Base-by-base conservation (phyloP, 306 rosid genomes). In the Ochetophila trinervis region DNA sequence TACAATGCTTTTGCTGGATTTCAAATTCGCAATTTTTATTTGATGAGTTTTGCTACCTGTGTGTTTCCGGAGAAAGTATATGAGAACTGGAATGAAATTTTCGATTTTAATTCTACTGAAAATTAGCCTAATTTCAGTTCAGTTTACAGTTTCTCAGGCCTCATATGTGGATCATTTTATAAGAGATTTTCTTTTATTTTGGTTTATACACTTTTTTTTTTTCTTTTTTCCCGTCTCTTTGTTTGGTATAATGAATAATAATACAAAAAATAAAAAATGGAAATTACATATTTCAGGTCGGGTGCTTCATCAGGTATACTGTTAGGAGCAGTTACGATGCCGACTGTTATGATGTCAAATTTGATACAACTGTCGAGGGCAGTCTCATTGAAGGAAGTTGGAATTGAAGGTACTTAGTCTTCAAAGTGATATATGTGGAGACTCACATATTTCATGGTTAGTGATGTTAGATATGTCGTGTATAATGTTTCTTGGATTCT, bases 251-350 rank as follows among this genome's bases (percentile, higher is more conserved):
- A 47, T 1, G n/a, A 13, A 20, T 49, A 2, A 10, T 5, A 36
- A 36, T 5, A 10, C 6, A 36, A 35, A 35, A 1, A 36, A 36
- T 7, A 36, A 36, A 37, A 21, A 19, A 37, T 27, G 44, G n/a
- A 49, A 17, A 68, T 69, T 51, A 35, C n/a, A 23, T 22, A 36
- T 78, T 76, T 72, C 82, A 91, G 99, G 72, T 94, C 83, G 0
- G 96, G 91, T 53, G 97, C 88, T 76, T 88, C 97, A 3, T 90
- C 95, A 0, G 99, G 96, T 4, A 82, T 93, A 71, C 82, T 93
- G 21, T 83, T 93, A 3, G 97, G 97, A 20, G 81, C 88, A 5
- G 83, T 90, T 10, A 81, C 91, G 36, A 82, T 90, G 47, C 99
- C 99, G 12, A 47, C 91, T 54, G 84, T 90, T 53, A 74, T 88